Percentiles rank a stretch among this genome's conserved stretches.
These are phyloP conservation scores for Miscanthus sacchariflorus DNA, from an alignment of 202 grass and related monocot species.

Conservation along the genomic window DNA sequence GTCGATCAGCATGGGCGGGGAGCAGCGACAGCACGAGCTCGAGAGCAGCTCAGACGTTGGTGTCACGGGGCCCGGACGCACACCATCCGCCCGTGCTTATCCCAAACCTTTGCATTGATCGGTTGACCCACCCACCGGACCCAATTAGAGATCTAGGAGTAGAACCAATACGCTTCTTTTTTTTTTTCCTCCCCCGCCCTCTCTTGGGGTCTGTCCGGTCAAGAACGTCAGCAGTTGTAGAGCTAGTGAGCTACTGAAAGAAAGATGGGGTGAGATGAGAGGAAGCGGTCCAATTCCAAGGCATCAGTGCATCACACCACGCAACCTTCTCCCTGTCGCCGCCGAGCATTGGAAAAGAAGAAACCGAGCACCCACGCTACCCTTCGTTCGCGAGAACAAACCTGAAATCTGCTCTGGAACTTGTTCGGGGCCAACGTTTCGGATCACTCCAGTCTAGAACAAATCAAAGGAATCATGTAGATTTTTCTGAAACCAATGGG, in stretches of 20 bases:
- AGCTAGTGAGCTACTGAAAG: neutral
- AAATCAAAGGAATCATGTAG: neutral
- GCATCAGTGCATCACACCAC: too few species aligned
- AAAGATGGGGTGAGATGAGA: neutral
- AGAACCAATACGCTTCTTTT: too few species aligned
- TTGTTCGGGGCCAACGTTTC: neutral
- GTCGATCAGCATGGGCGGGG: neutral
- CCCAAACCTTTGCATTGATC: neutral
- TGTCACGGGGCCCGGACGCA: slow-evolving; percentile 18
- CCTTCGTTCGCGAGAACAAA: too few species aligned
- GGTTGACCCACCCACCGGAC: slow-evolving; percentile 19
- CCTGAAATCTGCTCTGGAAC: too few species aligned
- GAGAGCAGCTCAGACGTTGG: slow-evolving; percentile 20
- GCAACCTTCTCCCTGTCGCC: too few species aligned
- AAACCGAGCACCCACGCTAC: too few species aligned
- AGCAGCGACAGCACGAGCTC: neutral
- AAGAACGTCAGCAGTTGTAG: too few species aligned
- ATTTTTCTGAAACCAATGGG: neutral
- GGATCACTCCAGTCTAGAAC: neutral
- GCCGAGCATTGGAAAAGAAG: too few species aligned
- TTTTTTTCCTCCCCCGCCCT: too few species aligned
- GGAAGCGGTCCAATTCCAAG: too few species aligned
- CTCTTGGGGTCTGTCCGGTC: too few species aligned
- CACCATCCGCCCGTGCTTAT: slow-evolving; percentile 28
- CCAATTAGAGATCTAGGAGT: too few species aligned